Conservation (phyloP, 306 rosid species). For the Prunus mira region DNA sequence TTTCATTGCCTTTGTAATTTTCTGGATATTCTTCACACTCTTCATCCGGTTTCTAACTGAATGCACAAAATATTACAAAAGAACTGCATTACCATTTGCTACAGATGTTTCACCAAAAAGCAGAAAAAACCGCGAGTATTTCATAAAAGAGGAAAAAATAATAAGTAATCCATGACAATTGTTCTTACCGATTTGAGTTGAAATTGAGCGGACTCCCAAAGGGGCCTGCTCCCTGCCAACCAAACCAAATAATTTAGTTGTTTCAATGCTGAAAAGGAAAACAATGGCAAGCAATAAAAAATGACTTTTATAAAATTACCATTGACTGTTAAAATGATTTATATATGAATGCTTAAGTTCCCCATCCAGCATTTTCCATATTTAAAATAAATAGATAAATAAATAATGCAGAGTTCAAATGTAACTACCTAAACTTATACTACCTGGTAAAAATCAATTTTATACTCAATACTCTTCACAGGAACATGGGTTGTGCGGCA, state of each 20-base stretch:
- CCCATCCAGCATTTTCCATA: too few species aligned
- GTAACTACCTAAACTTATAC: too few species aligned
- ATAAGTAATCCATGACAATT: not conserved
- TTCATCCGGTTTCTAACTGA: slow-evolving; percentile 92
- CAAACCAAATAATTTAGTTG: slow-evolving; percentile 4
- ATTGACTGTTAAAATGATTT: too few species aligned
- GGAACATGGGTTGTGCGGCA: too few species aligned
- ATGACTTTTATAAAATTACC: not conserved
- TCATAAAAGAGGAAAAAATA: not conserved
- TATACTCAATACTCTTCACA: too few species aligned
- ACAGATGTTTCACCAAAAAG: not conserved
- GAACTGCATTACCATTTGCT: not conserved
- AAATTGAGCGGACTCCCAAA: slow-evolving; percentile 74
- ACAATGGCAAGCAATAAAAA: not conserved
- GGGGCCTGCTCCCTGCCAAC: slow-evolving; percentile 66
- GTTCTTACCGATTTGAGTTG: slow-evolving; percentile 85
- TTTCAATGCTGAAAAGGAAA: not conserved
- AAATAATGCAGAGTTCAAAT: too few species aligned
- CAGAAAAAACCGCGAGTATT: not conserved
- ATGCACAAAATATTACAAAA: slow-evolving; percentile 13
- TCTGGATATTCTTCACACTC: slow-evolving; percentile 97
- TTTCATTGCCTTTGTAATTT: slow-evolving; percentile 98
- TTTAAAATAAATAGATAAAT: too few species aligned
- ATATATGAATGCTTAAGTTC: too few species aligned
- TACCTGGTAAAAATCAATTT: too few species aligned